Evolutionary conservation across 805 yeast genomes (phyloP), one percentile per base, ranked within the genome.

Genomic region (Candida yuanshanica): DNA sequence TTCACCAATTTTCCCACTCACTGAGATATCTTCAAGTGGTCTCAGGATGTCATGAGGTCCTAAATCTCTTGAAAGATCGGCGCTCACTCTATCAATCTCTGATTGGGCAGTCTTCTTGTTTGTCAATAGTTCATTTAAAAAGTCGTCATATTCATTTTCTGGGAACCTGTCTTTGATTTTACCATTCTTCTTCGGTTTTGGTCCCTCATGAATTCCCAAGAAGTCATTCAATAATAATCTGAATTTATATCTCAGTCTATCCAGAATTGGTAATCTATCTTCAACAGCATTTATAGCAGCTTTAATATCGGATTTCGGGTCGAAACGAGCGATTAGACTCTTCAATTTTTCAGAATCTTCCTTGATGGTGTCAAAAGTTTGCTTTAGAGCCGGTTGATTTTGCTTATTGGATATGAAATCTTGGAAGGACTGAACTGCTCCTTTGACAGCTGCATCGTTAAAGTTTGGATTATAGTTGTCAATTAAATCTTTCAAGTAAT

Each of bases 391-490:
- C 16, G 18, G 31, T 14, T 27, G 31, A 7, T 18, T 17, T 17
- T 17, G 21, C 12, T 41, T 41, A 18, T 39, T 39, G 14, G 46
- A 37, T 8, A 39, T 14, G 35, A 73, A 77, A 46, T 79, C 76
- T 35, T 74, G 75, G 55, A 61, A 82, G 0, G 66, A 53, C 20
- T 66, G 63, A 5, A 81, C 81, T 0, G 85, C 75, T 13, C 63
- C 69, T 52, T 81, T 81, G 7, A 84, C 91, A 0, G 82, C 84
- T 9, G 73, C 68, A 59, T 84, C 90, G 55, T 84, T 84, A 64
- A 82, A 82, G 57, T 84, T 83, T 33, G 86, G 89, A 53, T 84
- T 83, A 53, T 82, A 81, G 43, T 79, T 71, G 6, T 68, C 57
- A 7, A 69, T 57, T 56, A 83, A 61, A 34, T 68, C 66, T 1